Conservation (phyloP, 768 basidiomycete species). For the Mycena epipterygia region DNA sequence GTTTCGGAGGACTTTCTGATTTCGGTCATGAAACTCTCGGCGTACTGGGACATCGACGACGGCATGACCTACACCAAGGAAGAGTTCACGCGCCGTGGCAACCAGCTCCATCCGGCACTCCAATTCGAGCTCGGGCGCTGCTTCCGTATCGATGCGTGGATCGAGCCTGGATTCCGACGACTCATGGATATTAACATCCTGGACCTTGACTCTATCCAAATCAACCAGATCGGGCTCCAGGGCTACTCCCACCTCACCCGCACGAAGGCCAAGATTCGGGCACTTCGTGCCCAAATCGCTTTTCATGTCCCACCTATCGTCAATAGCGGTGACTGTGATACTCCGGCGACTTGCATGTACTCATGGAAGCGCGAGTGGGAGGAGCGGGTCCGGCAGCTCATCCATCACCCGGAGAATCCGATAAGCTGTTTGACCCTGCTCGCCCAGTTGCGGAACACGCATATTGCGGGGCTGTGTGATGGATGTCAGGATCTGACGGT, state of each 20-base stretch:
- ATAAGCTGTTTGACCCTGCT: slow-evolving; percentile 8
- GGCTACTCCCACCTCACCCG: slow-evolving; percentile 12
- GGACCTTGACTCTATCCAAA: neutral
- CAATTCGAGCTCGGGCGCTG: slow-evolving; percentile 22
- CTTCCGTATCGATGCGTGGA: slow-evolving; percentile 14
- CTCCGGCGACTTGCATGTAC: neutral
- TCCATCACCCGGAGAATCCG: slow-evolving; percentile 19
- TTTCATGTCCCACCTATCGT: slow-evolving; percentile 9
- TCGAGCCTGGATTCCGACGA: slow-evolving; percentile 8
- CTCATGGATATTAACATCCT: neutral
- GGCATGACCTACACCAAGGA: neutral
- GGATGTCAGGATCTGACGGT: slow-evolving; percentile 21
- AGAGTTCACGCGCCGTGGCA: neutral
- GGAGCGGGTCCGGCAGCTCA: slow-evolving; percentile 14
- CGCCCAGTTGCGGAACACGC: neutral
- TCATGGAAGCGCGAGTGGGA: slow-evolving; percentile 21
- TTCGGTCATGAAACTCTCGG: slow-evolving; percentile 17
- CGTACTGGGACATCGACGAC: slow-evolving; percentile 7
- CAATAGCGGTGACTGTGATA: neutral
- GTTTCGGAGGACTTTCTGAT: slow-evolving; percentile 8
- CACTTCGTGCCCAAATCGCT: slow-evolving; percentile 7
- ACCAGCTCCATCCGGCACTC: slow-evolving; percentile 3
- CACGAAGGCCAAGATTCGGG: slow-evolving; percentile 23
- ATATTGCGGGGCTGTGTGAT: slow-evolving; percentile 7
- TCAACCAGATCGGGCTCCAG: neutral